A percentile compares a stretch with the other conserved stretches of the same genome.
Evolutionary conservation across 2,329 filamentous ascomycete species (phyloP).

Genomic region (Exophiala phaeomuriformis): DNA sequence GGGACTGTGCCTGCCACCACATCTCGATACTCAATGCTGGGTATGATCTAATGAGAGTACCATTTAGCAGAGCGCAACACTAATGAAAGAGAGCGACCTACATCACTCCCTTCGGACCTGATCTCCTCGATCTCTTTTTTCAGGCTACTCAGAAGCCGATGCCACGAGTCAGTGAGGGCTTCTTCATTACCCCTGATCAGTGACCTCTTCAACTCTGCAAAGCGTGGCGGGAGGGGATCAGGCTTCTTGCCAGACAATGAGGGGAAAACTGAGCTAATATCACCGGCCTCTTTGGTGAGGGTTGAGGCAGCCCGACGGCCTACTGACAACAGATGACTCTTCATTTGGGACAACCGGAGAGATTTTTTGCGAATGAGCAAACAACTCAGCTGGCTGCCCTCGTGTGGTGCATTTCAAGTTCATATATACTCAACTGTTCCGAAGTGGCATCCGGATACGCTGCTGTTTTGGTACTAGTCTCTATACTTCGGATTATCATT

Average conservation of each 20-base stretch:
- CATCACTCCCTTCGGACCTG: constrained; percentile 35
- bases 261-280: constrained; percentile 45
- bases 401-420: no score
- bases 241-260: constrained; percentile 40
- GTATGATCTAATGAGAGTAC: constrained; percentile 33
- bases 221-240: constrained; percentile 38
- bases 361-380: no score
- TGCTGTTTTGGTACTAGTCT: not conserved
- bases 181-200: constrained; percentile 38
- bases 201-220: constrained; percentile 35
- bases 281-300: constrained; percentile 39
- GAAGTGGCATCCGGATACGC: not conserved
- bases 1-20: constrained; percentile 35
- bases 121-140: constrained; percentile 38
- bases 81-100: constrained; percentile 23
- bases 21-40: constrained; percentile 38
- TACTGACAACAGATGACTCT: constrained; percentile 1
- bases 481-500: not conserved
- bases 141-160: constrained; percentile 36
- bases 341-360: not conserved
- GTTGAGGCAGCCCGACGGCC: constrained; percentile 27
- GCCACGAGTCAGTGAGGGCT: constrained; percentile 37
- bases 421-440: constrained; percentile 9
- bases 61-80: not conserved
- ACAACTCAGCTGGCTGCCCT: not conserved